These are phyloP conservation scores for Xylaria intraflava DNA, from an alignment of 495 filamentous ascomycete species.

Conservation along the genomic window DNA sequence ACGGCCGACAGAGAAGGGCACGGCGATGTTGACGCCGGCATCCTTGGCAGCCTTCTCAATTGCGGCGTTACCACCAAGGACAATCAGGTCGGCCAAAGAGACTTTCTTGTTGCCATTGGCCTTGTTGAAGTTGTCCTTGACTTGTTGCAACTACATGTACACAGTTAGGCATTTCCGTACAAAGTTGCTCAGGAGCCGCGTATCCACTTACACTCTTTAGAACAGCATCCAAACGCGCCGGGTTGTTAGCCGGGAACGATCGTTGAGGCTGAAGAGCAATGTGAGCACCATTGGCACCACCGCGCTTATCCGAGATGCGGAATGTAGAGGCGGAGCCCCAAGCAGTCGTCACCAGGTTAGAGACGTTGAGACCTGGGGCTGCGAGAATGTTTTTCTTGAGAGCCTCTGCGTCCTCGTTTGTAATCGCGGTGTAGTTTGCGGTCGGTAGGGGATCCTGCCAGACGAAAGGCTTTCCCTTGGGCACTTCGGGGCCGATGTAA, in stretches of 20 bases:
- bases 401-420: conserved; percentile 40
- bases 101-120: conserved; percentile 46
- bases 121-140: conserved; percentile 48
- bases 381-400: conserved; percentile 51
- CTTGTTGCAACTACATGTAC: conserved; percentile 33
- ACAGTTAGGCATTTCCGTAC: background rate
- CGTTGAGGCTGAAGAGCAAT: conserved; percentile 52
- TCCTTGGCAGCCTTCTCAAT: conserved; percentile 52
- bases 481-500: conserved; percentile 54
- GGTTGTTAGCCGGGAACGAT: conserved; percentile 53
- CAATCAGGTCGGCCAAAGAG: conserved; percentile 54
- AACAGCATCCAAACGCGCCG: conserved; percentile 41
- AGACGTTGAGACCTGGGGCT: conserved; percentile 36
- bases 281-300: conserved; percentile 55
- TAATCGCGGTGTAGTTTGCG: conserved; percentile 38
- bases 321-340: conserved; percentile 55
- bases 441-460: conserved; percentile 54
- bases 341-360: conserved; percentile 46
- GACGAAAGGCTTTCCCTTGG: conserved; percentile 38
- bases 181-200: background rate
- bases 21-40: conserved; percentile 21
- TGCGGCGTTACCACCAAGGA: conserved; percentile 53
- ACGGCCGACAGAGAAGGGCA: conserved; percentile 29
- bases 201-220: conserved; percentile 20
- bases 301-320: conserved; percentile 56